Evolutionary conservation across 2,329 filamentous ascomycete species (phyloP).

Genomic region (Ophiostoma perfectum): DNA sequence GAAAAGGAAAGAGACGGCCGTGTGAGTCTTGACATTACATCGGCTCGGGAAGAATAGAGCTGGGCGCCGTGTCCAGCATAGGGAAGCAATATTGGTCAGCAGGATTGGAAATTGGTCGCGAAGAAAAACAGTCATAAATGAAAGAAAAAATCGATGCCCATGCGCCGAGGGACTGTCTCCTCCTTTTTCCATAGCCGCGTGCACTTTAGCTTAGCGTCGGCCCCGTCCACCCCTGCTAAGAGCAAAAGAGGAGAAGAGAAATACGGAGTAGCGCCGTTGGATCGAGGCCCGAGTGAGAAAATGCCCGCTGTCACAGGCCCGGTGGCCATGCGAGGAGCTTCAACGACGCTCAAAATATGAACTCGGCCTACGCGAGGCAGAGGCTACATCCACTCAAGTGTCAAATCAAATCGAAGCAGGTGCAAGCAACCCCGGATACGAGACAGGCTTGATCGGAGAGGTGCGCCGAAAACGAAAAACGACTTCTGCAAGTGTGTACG

Average conservation of each 20-base stretch:
- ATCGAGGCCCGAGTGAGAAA: not conserved
- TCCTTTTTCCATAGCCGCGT: not conserved
- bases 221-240: conserved; percentile 4
- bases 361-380: too few species aligned
- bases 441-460: not conserved
- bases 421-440: not conserved
- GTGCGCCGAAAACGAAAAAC: not conserved
- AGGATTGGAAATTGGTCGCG: not conserved
- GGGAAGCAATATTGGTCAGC: not conserved
- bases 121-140: not conserved
- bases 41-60: not conserved
- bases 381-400: too few species aligned
- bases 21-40: not conserved
- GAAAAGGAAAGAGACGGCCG: not conserved
- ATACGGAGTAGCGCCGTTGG: conserved; percentile 1
- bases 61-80: not conserved
- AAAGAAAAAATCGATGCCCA: conserved; percentile 1
- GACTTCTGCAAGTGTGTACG: not conserved
- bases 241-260: not conserved
- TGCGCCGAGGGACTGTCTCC: conserved; percentile 1
- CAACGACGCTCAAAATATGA: too few species aligned
- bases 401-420: too few species aligned
- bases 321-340: too few species aligned
- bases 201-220: conserved; percentile 3
- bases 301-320: too few species aligned